Base-by-base conservation (phyloP, 768 basidiomycete genomes). In the Infundibulicybe gibba region DNA sequence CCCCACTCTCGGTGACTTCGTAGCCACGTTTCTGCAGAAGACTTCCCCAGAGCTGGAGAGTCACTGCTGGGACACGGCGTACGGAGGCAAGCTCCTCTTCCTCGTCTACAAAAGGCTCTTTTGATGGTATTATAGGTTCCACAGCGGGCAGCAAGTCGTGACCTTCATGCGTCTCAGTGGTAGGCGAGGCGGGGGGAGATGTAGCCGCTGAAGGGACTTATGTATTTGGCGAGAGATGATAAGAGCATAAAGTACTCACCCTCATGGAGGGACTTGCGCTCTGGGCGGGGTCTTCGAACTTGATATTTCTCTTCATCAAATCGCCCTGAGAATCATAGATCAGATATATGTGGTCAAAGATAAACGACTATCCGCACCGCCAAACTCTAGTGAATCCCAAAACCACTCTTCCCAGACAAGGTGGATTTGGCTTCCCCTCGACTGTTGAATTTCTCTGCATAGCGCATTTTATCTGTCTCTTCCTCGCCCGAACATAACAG, bases 401-500 rank as follows among this genome's bases (percentile, higher is more conserved):
- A 97, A 87, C 94, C 94, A 97, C 51, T 95, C 93, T 58, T 94
- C 92, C 88, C 94, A 95, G 1, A 97, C 81, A 2, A 94, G 68
- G 42, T 78, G 72, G 30, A 93, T 92, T 78, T 73, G 5, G 84
- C 85, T 61, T 90, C 89, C 31, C 81, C 79, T 16, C 73, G 70
- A 14, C 69, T 61, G 58, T 87, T 87, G 56, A 88, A 87, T 57
- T 85, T 86, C 47, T 81, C 75, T 0, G 90, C 90, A 55, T 87
- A 89, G 4, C 69, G 74, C 74, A 93, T 85, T 69, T 92, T 93
- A 41, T 87, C 80, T 10, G 83, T 76, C 61, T 85, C 74, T 40
- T 74, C 74, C 50, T 82, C 75, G 37, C 83, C 78, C 2, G 81
- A 77, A 57, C 90, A 90, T 6, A 97, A 68, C 2, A 97, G 72